Conservation (phyloP, 2,329 filamentous ascomycete species). For the Orbilia blumenaviensis region DNA sequence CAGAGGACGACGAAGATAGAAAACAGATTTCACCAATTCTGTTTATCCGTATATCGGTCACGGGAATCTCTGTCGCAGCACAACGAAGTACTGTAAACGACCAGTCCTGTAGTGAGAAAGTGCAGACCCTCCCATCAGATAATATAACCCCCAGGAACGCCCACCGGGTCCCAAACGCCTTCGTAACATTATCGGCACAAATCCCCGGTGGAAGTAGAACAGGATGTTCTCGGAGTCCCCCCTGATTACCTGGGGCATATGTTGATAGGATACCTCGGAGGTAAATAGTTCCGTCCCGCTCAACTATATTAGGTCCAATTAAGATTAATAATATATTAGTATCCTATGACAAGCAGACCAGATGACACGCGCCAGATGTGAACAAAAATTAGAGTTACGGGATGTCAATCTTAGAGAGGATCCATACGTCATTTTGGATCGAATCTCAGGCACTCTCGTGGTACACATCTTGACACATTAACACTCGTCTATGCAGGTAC, state of each 20-base stretch:
- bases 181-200: neutral
- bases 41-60: conserved; percentile 33
- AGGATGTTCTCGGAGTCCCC: conserved; percentile 4
- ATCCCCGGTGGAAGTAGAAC: conserved; percentile 5
- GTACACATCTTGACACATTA: neutral
- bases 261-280: conserved; percentile 38
- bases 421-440: neutral
- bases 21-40: conserved; percentile 17
- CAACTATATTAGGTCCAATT: conserved; percentile 11
- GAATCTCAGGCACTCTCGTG: neutral
- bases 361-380: neutral
- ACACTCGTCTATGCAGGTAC: conserved; percentile 15
- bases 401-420: neutral
- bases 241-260: neutral
- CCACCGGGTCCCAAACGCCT: conserved; percentile 45
- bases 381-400: neutral
- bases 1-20: neutral
- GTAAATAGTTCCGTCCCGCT: conserved; percentile 31
- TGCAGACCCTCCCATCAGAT: conserved; percentile 12
- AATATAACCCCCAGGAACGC: conserved; percentile 27
- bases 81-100: neutral
- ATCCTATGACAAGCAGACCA: neutral
- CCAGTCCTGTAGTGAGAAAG: conserved; percentile 20
- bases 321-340: conserved; percentile 9
- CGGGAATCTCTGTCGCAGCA: neutral